Base-by-base conservation (phyloP, 495 filamentous ascomycete genomes). In the Penicillium angulare region DNA sequence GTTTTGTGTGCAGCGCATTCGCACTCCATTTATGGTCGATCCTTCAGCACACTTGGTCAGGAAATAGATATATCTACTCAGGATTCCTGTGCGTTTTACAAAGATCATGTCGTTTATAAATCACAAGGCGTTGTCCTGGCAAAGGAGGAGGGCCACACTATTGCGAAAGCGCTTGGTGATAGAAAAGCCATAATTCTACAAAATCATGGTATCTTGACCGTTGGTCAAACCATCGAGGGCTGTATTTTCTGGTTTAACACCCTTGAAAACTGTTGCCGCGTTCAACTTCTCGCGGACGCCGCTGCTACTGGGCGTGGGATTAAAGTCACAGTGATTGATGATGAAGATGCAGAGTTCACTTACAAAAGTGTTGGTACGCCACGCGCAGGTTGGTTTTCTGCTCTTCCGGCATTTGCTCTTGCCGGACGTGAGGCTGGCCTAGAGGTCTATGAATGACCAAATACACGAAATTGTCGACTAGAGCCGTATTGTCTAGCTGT, bases 131-230 rank as follows among this genome's bases (percentile, higher is more conserved):
- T 83, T 0, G 80, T 82, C n/a, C 57, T 86, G n/a, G 77, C 75
- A 24, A 60, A 59, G 16, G 79, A 80, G 43, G 78, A 83, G 53
- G 83, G 78, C 0, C 59, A 68, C 38, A 57, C 76, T 15, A 83
- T 86, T 48, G 74, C 75, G 0, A 62, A 71, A 23, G 69, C 72
- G 15, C 70, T 84, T 7, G 82, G 81, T 21, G 82, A 80, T 59
- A 73, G 76, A 4, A 78, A 77, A 9, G 72, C 65, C 3, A 24
- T 53, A 4, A 79, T 85, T 12, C 55, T 85, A 18, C 79, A 82
- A 59, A 85, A 85, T 44, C 81, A 85, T 62, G 81, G 81, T 0
- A 59, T 85, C 5, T 62, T 85, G 12, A 84, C 81, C 13, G 77
- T 76, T 3, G 80, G 79, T 1, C 32, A 55, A 9, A 82, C 76